Base-by-base conservation (phyloP, 1,284 basidiomycete species). In the Ustilago sp. region DNA sequence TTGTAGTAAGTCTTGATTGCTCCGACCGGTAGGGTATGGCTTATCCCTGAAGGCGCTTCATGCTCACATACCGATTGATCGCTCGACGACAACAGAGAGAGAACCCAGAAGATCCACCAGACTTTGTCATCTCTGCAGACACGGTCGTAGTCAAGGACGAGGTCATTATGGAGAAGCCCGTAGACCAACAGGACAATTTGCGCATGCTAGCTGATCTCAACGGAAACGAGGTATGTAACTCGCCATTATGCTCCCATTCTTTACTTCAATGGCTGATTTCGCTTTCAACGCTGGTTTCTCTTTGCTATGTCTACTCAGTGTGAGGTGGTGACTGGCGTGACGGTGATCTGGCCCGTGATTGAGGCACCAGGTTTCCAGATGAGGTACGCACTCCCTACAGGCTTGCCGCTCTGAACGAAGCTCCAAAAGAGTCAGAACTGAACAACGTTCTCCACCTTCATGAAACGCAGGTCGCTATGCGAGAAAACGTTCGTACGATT, bases 131-230 rank as follows among this genome's bases (percentile, higher is more conserved):
- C 75, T 92, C 91, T 72, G 83, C 83, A 15, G 84, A 86, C 57
- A 86, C 84, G 0, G 82, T 86, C 31, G 76, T 86, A 7, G 65
- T 85, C 39, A 73, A 78, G 38, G 73, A 79, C 32, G 79, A 79
- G 19, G 74, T 84, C 55, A 90, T 97, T 19, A 88, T 98, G 8
- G 96, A 99, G 87, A 99, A 98, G 86, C 96, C 96, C 0, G 63
- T 82, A 0, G 90, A 90, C 43, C 92, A 93, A 82, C 90, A 89
- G 39, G 95, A 98, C 79, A 95, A 98, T 83, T 83, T 94, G 45
- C 90, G 93, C 23, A 96, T 94, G 93, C 88, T 98, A 53, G 88
- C 92, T 34, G 93, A 96, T 69, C 88, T 98, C 80, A 94, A 95
- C 23, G 80, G 80, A 19, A 63, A 59, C 47, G 58, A 63, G 11